These are phyloP conservation scores for Vigna nakashimae DNA, from an alignment of 306 rosid genomes.

Conservation along the genomic window DNA sequence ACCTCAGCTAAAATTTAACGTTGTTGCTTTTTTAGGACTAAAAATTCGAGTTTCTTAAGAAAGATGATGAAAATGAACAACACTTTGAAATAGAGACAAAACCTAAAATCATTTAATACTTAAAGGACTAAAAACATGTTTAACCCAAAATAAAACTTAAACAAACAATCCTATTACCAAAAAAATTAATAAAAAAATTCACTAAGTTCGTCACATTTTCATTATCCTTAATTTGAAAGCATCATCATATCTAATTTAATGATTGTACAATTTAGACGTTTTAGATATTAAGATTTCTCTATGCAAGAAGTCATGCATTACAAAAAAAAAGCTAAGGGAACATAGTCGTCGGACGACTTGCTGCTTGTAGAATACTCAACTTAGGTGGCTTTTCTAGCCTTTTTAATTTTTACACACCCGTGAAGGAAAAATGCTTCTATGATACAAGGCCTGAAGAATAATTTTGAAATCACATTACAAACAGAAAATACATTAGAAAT, in stretches of 20 bases:
- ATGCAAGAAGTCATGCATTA: background rate
- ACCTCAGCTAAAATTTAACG: too few relatives aligned
- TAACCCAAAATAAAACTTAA: too few relatives aligned
- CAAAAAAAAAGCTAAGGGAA: background rate
- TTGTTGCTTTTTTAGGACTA: too few relatives aligned
- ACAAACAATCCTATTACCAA: too few relatives aligned
- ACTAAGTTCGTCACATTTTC: too few relatives aligned
- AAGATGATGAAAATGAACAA: too few relatives aligned
- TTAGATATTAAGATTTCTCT: background rate
- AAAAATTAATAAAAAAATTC: too few relatives aligned
- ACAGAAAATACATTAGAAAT: background rate
- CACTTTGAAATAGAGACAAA: accelerated
- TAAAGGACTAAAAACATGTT: too few relatives aligned
- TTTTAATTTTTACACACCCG: background rate
- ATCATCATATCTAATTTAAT: background rate
- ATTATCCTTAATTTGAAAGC: too few relatives aligned
- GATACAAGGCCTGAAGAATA: background rate
- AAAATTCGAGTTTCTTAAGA: too few relatives aligned
- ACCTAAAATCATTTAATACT: too few relatives aligned
- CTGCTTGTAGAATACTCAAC: constrained; percentile 6
- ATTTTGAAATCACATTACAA: background rate
- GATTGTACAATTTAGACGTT: background rate
- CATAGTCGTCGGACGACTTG: constrained; percentile 8
- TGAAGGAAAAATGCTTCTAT: background rate
- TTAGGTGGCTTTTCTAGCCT: background rate